Base-by-base conservation (phyloP, 1,284 basidiomycete genomes). In the Ustilago loliicola region DNA sequence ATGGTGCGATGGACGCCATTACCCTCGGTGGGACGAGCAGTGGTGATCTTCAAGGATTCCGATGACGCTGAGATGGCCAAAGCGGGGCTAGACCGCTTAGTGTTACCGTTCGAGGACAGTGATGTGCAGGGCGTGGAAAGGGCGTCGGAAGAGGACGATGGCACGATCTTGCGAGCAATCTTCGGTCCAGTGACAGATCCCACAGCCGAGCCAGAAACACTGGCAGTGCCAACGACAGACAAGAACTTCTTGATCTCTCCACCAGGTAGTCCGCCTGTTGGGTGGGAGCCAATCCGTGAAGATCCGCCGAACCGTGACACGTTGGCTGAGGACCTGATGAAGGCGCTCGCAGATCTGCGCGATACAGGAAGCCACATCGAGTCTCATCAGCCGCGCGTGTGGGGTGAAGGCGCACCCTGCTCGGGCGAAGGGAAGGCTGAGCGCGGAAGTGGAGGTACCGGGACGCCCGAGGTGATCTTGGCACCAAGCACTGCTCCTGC, bases 171-270 rank as follows among this genome's bases (percentile, higher is more conserved):
- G 40, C 64, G 76, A 8, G 76, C 76, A 21, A 47, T 71, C 42
- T 78, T 71, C 40, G 76, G 76, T 1, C 65, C 76, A 2, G 25
- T 38, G 3, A 65, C 62, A 19, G 62, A 63, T 21, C 65, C 63
- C 0, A 45, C 55, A 25, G 27, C 72, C 7, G 72, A 79, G 38
- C 67, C 52, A 36, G 72, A 72, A 48, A 79, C 69, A 42, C 63
- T 84, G 54, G 64, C 65, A 23, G 82, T 83, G 17, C 96, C 96
- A 0, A 88, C 89, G 0, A 84, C 91, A 42, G 93, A 94, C 81
- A 94, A 94, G 88, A 98, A 99, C 88, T 98, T 98, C 88, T 90
- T 99, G 60, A 96, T 99, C 80, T 98, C 95, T 0, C 96, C 96
- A 0, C 97, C 97, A 1, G 97, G 96, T n/a, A 96, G 94, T 0